Percentiles rank a stretch among this genome's conserved stretches.
phyloP scores from a whole-genome alignment of 345 rosid species.

The Excoecaria agallocha region DNA sequence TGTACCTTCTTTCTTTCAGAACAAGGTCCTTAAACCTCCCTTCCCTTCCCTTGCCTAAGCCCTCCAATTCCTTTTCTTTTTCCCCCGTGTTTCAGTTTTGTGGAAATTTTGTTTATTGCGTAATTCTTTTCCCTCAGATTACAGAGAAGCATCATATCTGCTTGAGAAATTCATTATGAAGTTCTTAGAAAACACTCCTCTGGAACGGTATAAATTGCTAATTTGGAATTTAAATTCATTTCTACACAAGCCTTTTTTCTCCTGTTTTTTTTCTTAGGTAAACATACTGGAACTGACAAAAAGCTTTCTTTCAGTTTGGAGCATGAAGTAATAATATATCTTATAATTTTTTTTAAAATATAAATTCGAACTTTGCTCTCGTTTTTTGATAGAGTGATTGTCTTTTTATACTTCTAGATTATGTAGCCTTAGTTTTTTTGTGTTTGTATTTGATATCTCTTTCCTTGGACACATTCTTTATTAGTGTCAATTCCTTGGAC shows the following conservation, averaged over 20 bases:
- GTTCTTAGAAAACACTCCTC: too few species aligned
- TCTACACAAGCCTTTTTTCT: too few species aligned
- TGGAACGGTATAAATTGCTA: too few species aligned
- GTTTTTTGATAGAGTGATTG: background rate
- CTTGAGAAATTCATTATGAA: too few species aligned
- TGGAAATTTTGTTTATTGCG: background rate
- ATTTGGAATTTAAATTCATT: too few species aligned
- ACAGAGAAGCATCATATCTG: background rate
- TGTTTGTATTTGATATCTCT: background rate
- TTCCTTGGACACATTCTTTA: background rate
- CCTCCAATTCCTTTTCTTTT: too few species aligned
- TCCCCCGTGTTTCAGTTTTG: background rate
- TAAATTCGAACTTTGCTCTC: background rate
- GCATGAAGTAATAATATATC: conserved; percentile 56
- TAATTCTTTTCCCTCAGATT: conserved; percentile 7
- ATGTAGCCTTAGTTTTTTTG: background rate
- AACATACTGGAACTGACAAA: conserved; percentile 86
- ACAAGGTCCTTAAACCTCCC: too few species aligned
- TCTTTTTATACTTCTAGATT: background rate
- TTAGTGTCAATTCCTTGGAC: too few species aligned
- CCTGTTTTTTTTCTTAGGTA: conserved; percentile 45
- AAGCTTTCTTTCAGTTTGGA: conserved; percentile 87
- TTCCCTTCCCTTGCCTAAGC: background rate
- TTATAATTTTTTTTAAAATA: too few species aligned
- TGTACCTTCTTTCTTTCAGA: background rate